Base-by-base conservation (phyloP, 1,284 basidiomycete genomes). In the Rhodotorula sp. region DNA sequence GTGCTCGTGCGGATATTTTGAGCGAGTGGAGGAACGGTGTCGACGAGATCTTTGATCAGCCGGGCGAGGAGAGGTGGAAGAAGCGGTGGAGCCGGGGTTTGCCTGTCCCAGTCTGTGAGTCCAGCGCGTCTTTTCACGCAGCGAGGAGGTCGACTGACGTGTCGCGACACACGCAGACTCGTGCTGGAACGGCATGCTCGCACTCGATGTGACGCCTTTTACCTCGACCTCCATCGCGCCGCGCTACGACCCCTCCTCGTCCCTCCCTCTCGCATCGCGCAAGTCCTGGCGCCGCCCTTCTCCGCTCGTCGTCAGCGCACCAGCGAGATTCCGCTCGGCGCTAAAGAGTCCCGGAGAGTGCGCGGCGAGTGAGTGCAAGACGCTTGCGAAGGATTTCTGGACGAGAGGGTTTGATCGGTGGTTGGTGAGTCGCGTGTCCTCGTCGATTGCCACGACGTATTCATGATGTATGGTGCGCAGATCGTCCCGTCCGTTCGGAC, bases 161-260 rank as follows among this genome's bases (percentile, higher is more conserved):
- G 10, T 7, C n/a, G 5, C 53, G 76, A 76, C 62, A n/a, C 44
- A 4, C 22, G 20, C 59, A 74, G 73, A 75, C 71, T 78, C 81
- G n/a, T 82, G 82, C 55, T 83, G 75, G 75, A 75, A 76, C 57
- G 75, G 75, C 20, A 68, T 82, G 59, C 77, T 80, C 22, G 80
- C 81, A n/a, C 72, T 83, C 60, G 70, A 72, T 51, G 79, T 80
- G 27, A 66, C 59, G 7, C 80, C 80, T 1, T 81, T 81, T 73
- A 66, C 49, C 3, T 48, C 60, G 22, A 63, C 39, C 4, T 19
- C 77, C 13, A 24, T 52, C 39, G 52, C 67, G 11, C 52, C 65
- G 10, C 68, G 58, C 3, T 52, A 65, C 32, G 49, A 34, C 36
- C 53, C 59, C 44, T 32, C 55, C 4, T n/a, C 61, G 20, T 2